Percentiles rank a stretch among this genome's conserved stretches.
Conservation (phyloP, 2,329 filamentous ascomycete genomes). For the Penicillium oxalicum region DNA sequence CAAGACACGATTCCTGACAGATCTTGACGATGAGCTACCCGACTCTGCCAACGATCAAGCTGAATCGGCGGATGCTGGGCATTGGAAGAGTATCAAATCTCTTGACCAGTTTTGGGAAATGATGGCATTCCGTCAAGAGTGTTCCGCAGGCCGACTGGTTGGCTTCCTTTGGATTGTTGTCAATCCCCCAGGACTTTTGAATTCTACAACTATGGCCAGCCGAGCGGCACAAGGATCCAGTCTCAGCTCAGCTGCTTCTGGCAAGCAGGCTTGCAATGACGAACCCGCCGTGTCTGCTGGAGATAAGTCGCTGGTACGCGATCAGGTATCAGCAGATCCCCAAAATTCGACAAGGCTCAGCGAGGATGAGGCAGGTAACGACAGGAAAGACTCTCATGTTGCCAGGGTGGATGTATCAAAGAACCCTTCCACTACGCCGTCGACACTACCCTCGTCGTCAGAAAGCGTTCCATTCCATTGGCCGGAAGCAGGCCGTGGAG, state of each 20-base stretch:
- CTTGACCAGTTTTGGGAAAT: slow-evolving; percentile 97
- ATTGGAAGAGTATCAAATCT: slow-evolving; percentile 77
- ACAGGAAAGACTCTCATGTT: not conserved
- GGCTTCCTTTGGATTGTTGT: slow-evolving; percentile 94
- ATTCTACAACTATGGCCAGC: slow-evolving; percentile 31
- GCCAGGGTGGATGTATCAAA: slow-evolving; percentile 4
- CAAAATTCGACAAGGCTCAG: too few species aligned
- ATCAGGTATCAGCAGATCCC: too few species aligned
- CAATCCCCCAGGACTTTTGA: slow-evolving; percentile 49
- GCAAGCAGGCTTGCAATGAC: not conserved
- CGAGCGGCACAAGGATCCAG: slow-evolving; percentile 10
- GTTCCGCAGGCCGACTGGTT: slow-evolving; percentile 82
- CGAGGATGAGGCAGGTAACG: too few species aligned
- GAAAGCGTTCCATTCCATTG: slow-evolving; percentile 28
- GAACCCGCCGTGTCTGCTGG: not conserved
- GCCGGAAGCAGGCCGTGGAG: slow-evolving; percentile 29
- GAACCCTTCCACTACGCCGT: not conserved
- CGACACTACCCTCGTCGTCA: slow-evolving; percentile 1
- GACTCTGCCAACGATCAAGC: slow-evolving; percentile 23
- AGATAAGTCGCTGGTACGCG: too few species aligned
- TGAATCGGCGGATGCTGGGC: slow-evolving; percentile 49
- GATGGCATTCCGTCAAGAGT: slow-evolving; percentile 96
- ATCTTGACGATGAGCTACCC: slow-evolving; percentile 76
- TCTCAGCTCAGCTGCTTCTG: not conserved
- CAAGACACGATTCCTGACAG: slow-evolving; percentile 80